Conservation (phyloP, 2,329 filamentous ascomycete species). For the Magnaporthiopsis poae region DNA sequence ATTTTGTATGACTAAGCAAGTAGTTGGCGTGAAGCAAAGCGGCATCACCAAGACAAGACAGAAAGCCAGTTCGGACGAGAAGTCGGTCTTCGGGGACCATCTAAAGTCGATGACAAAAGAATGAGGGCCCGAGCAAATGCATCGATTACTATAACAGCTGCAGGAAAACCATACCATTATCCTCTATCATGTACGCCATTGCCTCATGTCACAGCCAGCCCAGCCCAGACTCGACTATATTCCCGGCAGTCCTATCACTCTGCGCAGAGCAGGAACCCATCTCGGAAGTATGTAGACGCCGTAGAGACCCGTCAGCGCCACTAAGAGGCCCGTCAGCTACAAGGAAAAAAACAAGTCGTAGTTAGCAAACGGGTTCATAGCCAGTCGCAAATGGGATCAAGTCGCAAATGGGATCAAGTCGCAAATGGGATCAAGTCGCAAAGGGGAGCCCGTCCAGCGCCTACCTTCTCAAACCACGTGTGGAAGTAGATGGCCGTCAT, state of each 20-base stretch:
- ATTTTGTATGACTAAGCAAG: constrained; percentile 10
- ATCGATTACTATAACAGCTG: neutral
- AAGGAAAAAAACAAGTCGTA: constrained; percentile 12
- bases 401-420: too few species aligned
- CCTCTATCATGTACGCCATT: neutral
- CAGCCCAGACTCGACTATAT: constrained; percentile 18
- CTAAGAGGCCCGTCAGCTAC: constrained; percentile 42
- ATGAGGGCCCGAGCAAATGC: neutral
- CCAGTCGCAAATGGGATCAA: neutral
- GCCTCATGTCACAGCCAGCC: neutral
- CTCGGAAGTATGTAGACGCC: constrained; percentile 42
- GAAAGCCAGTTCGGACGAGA: neutral
- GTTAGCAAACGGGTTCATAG: constrained; percentile 1
- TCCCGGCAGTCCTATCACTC: constrained; percentile 40
- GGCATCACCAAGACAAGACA: neutral
- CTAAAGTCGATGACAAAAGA: neutral
- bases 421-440: too few species aligned
- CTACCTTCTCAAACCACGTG: constrained; percentile 83
- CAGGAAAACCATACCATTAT: neutral
- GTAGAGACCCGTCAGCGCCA: constrained; percentile 38
- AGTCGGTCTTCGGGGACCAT: too few species aligned
- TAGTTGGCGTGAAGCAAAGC: neutral
- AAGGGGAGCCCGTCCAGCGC: constrained; percentile 30
- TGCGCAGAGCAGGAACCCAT: constrained; percentile 35
- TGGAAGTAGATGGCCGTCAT: constrained; percentile 99